Evolutionary conservation across 768 basidiomycete species (phyloP).

Genomic region (Steccherinum ochraceum): DNA sequence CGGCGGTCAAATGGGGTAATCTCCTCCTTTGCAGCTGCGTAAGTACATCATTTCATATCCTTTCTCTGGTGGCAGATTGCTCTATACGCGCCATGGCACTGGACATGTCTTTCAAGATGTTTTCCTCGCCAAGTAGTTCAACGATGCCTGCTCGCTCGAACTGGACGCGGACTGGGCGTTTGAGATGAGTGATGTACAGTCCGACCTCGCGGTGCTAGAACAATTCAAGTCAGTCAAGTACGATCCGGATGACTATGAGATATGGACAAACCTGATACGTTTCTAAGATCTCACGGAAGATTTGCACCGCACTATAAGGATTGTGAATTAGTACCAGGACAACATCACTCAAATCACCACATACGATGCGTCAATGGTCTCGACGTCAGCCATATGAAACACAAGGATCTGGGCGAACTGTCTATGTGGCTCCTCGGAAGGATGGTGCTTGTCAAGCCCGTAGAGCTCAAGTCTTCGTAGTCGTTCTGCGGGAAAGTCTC

Average conservation of each 20-base stretch:
- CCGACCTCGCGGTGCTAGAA: slow-evolving; percentile 36
- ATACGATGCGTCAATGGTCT: slow-evolving; percentile 86
- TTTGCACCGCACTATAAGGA: slow-evolving; percentile 64
- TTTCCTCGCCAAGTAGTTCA: slow-evolving; percentile 34
- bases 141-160: slow-evolving; percentile 42
- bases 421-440: slow-evolving; percentile 79
- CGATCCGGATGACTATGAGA: background rate
- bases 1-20: too few relatives aligned
- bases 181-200: slow-evolving; percentile 42
- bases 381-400: slow-evolving; percentile 92
- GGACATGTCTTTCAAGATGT: slow-evolving; percentile 37
- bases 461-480: slow-evolving; percentile 85
- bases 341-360: slow-evolving; percentile 21
- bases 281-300: slow-evolving; percentile 71
- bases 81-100: slow-evolving; percentile 36
- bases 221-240: background rate
- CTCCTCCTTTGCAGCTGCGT: too few relatives aligned
- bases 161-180: slow-evolving; percentile 25
- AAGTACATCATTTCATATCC: background rate
- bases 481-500: slow-evolving; percentile 45
- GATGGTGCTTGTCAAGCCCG: slow-evolving; percentile 73
- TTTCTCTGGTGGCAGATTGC: slow-evolving; percentile 13
- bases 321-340: slow-evolving; percentile 6
- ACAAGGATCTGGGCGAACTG: slow-evolving; percentile 72
- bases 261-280: slow-evolving; percentile 58